Conservation (phyloP, 2,329 filamentous ascomycete genomes). For the Laburnicola sp. region DNA sequence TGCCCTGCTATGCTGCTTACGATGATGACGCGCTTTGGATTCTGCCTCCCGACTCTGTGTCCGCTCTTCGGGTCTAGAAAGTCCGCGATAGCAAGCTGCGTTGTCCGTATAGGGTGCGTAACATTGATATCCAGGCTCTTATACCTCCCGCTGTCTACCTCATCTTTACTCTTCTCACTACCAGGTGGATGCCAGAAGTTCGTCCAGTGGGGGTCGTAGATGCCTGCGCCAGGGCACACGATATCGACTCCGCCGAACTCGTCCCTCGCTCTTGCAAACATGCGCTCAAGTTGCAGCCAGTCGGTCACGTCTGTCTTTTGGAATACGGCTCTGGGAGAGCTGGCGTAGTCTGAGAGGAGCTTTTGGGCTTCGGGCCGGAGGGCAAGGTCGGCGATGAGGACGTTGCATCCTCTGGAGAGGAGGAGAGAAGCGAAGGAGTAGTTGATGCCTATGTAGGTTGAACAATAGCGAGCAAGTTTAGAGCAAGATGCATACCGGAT, state of each 20-base stretch:
- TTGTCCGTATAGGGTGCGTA: conserved; percentile 52
- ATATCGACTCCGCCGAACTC: conserved; percentile 49
- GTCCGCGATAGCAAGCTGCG: conserved; percentile 52
- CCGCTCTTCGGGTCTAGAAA: conserved; percentile 47
- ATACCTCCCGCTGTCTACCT: conserved; percentile 29
- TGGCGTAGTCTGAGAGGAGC: conserved; percentile 44
- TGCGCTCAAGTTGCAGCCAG: conserved; percentile 40
- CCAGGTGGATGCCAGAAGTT: conserved; percentile 57
- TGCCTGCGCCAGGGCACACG: conserved; percentile 54
- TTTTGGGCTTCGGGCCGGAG: conserved; percentile 53
- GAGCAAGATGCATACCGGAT: conserved; percentile 25
- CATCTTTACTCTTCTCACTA: conserved; percentile 39
- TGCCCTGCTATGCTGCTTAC: conserved; percentile 53
- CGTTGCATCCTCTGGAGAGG: conserved; percentile 51
- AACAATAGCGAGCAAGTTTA: background rate
- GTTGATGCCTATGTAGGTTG: conserved; percentile 48
- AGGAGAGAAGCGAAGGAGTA: conserved; percentile 51
- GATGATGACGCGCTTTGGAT: conserved; percentile 53
- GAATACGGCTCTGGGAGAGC: conserved; percentile 47
- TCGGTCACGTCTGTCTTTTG: conserved; percentile 49
- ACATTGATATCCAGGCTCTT: conserved; percentile 52
- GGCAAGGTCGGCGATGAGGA: conserved; percentile 53
- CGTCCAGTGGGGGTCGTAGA: conserved; percentile 53
- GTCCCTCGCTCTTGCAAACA: conserved; percentile 35
- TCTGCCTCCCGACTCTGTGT: conserved; percentile 40